Evolutionary conservation across 805 yeast species (phyloP), one percentile per base, ranked within the genome.

Genomic region (Zygosaccharomyces kombuchaensis): DNA sequence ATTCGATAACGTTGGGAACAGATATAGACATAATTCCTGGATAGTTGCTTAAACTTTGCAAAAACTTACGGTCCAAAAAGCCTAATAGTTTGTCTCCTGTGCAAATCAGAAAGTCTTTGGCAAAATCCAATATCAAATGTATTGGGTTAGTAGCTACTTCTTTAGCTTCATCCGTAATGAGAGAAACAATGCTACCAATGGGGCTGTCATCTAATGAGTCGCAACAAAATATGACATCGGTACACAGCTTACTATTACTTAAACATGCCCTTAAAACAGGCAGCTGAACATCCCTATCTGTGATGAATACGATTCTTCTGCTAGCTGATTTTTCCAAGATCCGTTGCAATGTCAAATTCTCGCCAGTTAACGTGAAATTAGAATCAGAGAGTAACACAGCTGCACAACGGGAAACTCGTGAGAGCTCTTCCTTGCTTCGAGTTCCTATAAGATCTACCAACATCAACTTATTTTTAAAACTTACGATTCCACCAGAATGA

Each of bases 21-120:
- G 44, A 39, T 36, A 36, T 35, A 3, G 14, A 34, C 9, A 34
- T 16, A 9, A 13, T 38, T 31, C 22, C 42, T 8, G 27, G 19
- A 30, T 10, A 27, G 13, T 45, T 26, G 39, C 42, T 40, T 14
- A 43, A 42, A 7, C 21, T 34, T 7, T 9, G 25, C 29, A 26
- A 25, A 34, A 30, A 17, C 22, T 12, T 22, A 9, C 4, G 34
- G 22, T 47, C 38, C 25, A 52, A 36, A 9, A 57, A 43, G 6
- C 56, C 60, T 35, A 55, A 55, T 26, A 55, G 36, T 10, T 43
- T 38, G 7, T 44, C 25, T 9, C 47, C 47, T 3, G 39, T 23
- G 25, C 22, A 23, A 10, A 32, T 13, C 8, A 34, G 2, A 6
- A 36, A 19, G 3, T 12, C 29, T 4, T 25, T 22, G 12, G 34